Base-by-base conservation (phyloP, 2,329 filamentous ascomycete genomes). In the Cladosporium halotolerans region DNA sequence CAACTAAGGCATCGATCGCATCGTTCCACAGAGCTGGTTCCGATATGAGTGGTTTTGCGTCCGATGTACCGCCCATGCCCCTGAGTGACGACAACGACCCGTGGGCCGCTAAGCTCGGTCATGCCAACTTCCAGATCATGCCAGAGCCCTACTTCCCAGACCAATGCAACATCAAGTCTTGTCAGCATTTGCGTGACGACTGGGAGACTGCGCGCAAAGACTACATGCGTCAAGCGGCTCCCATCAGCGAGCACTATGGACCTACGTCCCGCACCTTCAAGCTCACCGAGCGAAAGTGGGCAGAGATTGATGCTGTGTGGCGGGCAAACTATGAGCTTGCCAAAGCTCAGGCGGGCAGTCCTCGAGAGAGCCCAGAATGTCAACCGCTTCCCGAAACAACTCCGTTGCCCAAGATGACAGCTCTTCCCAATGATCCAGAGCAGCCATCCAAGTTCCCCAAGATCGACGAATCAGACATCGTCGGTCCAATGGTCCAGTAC, bases 91-190 rank as follows among this genome's bases (percentile, higher is more conserved):
- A 58, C 18, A 57, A 68, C 32, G 82, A 86, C 52, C 81, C 83
- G 5, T 96, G 92, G 92, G 86, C 88, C 1, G 82, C 86, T 64
- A 83, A 83, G 53, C 81, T 97, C 11, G 92, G 92, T 28, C 91
- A 97, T 67, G 91, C 91, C 59, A 96, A 97, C 73, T 96, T 95
- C 68, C 91, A 82, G 62, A 95, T 97, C 61, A 74, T 81, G 18
- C 91, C 91, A 0, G 81, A 85, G 66, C 92, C 91, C 0, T 96
- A 96, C 65, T 70, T 81, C 8, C 85, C 89, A 0, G 78, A 83
- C 13, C 66, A 66, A 2, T 81, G 81, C 57, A 82, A 86, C 59
- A 52, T 59, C 19, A 65, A 84, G 9, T 76, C 80, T 4, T 82
- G 83, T 64, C 79, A 79, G 33, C 79, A 83, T 64, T 77, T 96